A percentile compares a stretch with the other conserved stretches of the same genome.
phyloP scores from a whole-genome alignment of 768 basidiomycete species.

The Rhizopogon vesiculosus region DNA sequence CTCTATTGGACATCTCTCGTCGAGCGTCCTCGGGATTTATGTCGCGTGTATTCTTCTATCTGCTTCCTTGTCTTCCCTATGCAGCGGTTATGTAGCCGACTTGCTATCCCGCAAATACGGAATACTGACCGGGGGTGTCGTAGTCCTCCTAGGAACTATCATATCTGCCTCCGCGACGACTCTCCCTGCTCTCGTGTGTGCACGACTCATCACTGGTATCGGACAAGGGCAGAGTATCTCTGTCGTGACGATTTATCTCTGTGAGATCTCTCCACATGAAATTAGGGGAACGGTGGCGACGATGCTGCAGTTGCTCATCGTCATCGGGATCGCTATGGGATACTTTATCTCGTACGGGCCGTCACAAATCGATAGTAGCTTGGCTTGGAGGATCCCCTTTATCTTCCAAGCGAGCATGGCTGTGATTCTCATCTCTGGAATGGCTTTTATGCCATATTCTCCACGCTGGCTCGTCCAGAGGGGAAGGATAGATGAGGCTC shows the following conservation, averaged over 20 bases:
- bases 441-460: slow-evolving; percentile 17
- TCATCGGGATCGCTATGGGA: slow-evolving; percentile 37
- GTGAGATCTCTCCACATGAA: slow-evolving; percentile 38
- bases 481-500: slow-evolving; percentile 28
- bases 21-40: slow-evolving; percentile 37
- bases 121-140: slow-evolving; percentile 36
- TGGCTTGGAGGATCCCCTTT: slow-evolving; percentile 26
- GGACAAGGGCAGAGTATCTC: slow-evolving; percentile 44
- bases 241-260: slow-evolving; percentile 34
- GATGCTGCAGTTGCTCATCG: slow-evolving; percentile 38
- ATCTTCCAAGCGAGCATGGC: slow-evolving; percentile 20
- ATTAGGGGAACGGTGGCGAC: slow-evolving; percentile 38
- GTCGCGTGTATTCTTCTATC: slow-evolving; percentile 40
- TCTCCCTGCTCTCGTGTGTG: slow-evolving; percentile 37
- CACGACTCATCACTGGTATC: slow-evolving; percentile 39
- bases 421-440: slow-evolving; percentile 13
- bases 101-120: slow-evolving; percentile 41
- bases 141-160: slow-evolving; percentile 38
- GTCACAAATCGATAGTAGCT: slow-evolving; percentile 14
- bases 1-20: slow-evolving; percentile 31
- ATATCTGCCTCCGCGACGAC: slow-evolving; percentile 32
- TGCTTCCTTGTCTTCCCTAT: slow-evolving; percentile 33
- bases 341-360: slow-evolving; percentile 22
- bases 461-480: slow-evolving; percentile 27
- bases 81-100: slow-evolving; percentile 41